phyloP scores from a whole-genome alignment of 495 filamentous ascomycete species.

The Aspergillus kassunensis region DNA sequence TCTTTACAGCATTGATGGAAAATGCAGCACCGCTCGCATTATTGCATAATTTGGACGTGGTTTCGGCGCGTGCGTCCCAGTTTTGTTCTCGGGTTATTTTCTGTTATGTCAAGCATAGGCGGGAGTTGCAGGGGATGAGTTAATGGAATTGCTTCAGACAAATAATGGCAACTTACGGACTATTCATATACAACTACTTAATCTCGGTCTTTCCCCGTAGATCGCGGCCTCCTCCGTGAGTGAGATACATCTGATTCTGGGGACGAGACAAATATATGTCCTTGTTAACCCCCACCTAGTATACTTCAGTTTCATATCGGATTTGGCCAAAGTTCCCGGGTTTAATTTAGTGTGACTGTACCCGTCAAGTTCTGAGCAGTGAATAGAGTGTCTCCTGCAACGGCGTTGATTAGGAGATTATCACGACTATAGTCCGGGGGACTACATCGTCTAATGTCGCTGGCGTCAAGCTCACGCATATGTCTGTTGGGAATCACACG shows the following conservation, averaged over 20 bases:
- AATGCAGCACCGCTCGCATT: background rate
- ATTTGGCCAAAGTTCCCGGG: too few species aligned
- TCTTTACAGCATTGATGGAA: constrained; percentile 3
- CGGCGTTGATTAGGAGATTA: constrained; percentile 62
- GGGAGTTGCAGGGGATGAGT: background rate
- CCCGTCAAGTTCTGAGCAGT: too few species aligned
- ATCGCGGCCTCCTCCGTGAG: constrained; percentile 1
- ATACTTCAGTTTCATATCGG: too few species aligned
- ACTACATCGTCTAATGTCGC: constrained; percentile 48
- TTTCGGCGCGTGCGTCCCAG: background rate
- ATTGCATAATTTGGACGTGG: background rate
- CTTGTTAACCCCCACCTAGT: background rate
- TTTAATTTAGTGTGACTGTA: too few species aligned
- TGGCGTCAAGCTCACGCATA: constrained; percentile 69
- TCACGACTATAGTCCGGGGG: constrained; percentile 45
- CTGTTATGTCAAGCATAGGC: background rate
- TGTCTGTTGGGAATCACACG: constrained; percentile 62
- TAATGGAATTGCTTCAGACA: background rate
- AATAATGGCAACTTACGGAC: background rate
- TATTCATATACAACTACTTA: background rate
- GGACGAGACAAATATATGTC: too few species aligned
- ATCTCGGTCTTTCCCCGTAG: background rate
- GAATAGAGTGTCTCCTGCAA: too few species aligned
- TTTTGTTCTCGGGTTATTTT: background rate
- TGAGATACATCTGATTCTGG: too few species aligned